Base-by-base conservation (phyloP, 2,329 filamentous ascomycete species). In the Alternaria sp. region DNA sequence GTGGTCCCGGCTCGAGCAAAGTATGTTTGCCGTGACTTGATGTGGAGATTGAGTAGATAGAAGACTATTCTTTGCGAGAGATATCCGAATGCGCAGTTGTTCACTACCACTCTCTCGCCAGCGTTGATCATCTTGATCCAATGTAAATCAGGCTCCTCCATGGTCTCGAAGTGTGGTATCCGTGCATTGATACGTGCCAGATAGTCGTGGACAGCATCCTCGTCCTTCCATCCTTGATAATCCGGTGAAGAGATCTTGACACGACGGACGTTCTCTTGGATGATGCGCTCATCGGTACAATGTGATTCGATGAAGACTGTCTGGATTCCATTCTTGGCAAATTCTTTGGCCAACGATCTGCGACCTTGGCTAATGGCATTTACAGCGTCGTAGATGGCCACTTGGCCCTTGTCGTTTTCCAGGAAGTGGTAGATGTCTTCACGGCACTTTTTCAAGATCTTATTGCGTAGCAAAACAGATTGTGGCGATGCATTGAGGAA, bases 91-190 rank as follows among this genome's bases (percentile, higher is more conserved):
- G 91, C 94, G 76, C 95, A 92, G 68, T 98, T 97, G 82, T 99
- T 99, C 80, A 98, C 94, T 70, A 94, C 91, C 74, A 99, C 91
- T 68, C 93, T 89, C 74, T 94, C 89, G 44, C 95, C 95, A 7
- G 95, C 95, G 70, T 99, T 99, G 77, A 98, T 96, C 94, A 99
- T 97, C 83, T 97, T 97, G 81, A 99, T 94, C 81, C 94, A 99
- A 77, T 98, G 97, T 64, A 99, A 85, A 67, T 98, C 94, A 30
- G 86, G 85, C 78, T 99, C 95, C 71, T 94, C 87, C 93, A 99
- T 98, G 1, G 93, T 96, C 81, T 99, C 94, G 70, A 97, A 99
- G 60, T 94, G 90, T 20, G 95, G 95, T 61, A 99, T 99, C 69
- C 95, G 92, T 70, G 92, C 90, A 64, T 93, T 89, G 74, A 99